Evolutionary conservation across 208 protist genomes (phyloP).

Genomic region (Trypanosoma conorhini): DNA sequence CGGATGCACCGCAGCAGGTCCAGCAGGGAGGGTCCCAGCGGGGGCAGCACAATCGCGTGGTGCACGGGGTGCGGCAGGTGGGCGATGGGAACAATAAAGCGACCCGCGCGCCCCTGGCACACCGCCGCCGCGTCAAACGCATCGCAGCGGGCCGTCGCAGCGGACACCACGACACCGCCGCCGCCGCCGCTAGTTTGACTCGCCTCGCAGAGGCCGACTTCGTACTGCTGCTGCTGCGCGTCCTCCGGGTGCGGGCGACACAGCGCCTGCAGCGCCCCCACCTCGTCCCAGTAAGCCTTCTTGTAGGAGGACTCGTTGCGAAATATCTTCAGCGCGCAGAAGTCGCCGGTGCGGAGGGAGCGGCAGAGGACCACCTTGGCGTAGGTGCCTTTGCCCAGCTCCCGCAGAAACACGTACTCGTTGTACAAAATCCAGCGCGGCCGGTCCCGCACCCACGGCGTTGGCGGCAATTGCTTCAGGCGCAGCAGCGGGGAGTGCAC

Average conservation of each 20-base stretch:
- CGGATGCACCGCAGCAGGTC: constrained; percentile 49
- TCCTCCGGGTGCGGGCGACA: constrained; percentile 26
- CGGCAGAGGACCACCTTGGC: constrained; percentile 73
- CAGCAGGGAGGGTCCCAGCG: constrained; percentile 70
- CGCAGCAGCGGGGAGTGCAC: constrained; percentile 2
- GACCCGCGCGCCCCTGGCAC: constrained; percentile 36
- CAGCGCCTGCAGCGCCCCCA: constrained; percentile 43
- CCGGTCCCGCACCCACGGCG: not conserved
- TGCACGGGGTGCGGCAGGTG: constrained; percentile 74
- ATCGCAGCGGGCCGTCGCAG: not conserved
- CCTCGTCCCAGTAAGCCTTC: constrained; percentile 77
- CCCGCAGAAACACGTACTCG: constrained; percentile 54
- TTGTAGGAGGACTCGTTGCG: constrained; percentile 66
- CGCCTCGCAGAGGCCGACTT: not conserved
- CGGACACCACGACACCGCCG: too few relatives aligned
- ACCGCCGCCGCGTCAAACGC: constrained; percentile 6
- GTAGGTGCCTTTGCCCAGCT: constrained; percentile 81
- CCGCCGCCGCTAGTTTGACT: not conserved
- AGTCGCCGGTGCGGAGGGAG: constrained; percentile 22
- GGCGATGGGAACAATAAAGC: constrained; percentile 57
- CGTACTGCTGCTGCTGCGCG: constrained; percentile 23
- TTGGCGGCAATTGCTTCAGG: not conserved
- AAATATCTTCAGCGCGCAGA: constrained; percentile 79
- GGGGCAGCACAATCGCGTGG: constrained; percentile 71
- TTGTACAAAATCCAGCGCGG: constrained; percentile 58